Evolutionary conservation across 768 basidiomycete genomes (phyloP).

Genomic region (Saitozyma podzolica): DNA sequence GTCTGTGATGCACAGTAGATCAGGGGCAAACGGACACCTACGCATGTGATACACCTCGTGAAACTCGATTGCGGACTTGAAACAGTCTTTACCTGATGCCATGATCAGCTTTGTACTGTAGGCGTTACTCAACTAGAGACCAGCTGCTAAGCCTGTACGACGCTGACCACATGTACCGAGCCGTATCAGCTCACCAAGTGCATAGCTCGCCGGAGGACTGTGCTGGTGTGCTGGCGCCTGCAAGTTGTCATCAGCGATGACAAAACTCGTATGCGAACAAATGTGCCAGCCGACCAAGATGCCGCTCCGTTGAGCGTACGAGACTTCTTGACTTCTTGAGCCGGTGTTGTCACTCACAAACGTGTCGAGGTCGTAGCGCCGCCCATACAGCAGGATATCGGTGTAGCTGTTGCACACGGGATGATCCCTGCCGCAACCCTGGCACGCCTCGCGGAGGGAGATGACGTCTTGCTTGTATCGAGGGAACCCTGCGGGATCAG

Average conservation of each 20-base stretch:
- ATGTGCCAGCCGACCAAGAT: no score
- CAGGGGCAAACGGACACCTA: neutral
- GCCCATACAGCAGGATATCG: neutral
- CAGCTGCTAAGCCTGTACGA: no score
- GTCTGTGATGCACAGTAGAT: no score
- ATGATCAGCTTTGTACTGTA: no score
- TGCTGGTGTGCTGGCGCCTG: neutral
- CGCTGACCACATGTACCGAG: no score
- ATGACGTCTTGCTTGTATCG: neutral
- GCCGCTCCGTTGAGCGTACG: no score
- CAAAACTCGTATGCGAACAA: no score
- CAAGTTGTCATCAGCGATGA: no score
- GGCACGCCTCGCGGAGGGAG: neutral
- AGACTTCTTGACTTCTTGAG: no score
- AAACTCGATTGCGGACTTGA: neutral
- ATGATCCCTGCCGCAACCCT: neutral
- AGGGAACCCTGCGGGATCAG: neutral
- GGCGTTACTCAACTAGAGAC: no score
- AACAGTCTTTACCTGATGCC: neutral
- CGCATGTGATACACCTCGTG: slow-evolving; percentile 1
- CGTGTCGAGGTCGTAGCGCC: neutral
- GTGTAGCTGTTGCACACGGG: neutral
- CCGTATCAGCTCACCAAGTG: no score
- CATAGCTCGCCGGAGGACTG: neutral
- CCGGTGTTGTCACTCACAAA: no score